These are phyloP conservation scores for Thraustochytrium sp. DNA, from an alignment of 352 stramenopile genomes.

Conservation along the genomic window DNA sequence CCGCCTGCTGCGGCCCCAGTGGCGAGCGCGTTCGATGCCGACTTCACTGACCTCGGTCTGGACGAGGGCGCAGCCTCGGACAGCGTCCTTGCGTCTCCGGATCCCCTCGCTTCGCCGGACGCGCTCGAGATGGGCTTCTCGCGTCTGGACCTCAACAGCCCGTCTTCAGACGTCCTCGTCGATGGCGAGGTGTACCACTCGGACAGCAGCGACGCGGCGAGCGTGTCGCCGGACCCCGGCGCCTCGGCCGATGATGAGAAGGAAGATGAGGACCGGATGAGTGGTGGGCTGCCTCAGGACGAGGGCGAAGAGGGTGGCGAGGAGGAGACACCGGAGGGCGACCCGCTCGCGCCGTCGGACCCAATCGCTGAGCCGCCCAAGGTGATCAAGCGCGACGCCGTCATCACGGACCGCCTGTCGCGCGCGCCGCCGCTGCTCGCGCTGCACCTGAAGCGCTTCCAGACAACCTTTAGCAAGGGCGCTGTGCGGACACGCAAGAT, in stretches of 20 bases:
- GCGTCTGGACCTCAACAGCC: too few relatives aligned
- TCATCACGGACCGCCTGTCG: not conserved
- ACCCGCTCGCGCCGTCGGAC: not conserved
- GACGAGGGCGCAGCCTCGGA: too few relatives aligned
- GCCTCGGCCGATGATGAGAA: too few relatives aligned
- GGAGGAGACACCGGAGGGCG: not conserved
- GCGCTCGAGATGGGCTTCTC: too few relatives aligned
- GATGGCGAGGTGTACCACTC: too few relatives aligned
- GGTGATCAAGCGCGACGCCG: slow-evolving; percentile 6
- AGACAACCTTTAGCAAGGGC: not conserved
- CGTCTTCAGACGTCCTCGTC: too few relatives aligned
- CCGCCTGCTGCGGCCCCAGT: not conserved
- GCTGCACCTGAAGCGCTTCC: slow-evolving; percentile 23
- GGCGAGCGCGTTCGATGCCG: too few relatives aligned
- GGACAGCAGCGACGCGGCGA: too few relatives aligned
- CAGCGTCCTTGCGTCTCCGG: too few relatives aligned
- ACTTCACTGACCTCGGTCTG: too few relatives aligned
- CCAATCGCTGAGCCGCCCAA: not conserved
- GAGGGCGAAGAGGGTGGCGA: not conserved
- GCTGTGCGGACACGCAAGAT: not conserved
- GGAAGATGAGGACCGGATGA: not conserved
- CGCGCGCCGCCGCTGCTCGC: not conserved
- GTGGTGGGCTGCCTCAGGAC: not conserved
- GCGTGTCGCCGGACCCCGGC: too few relatives aligned
- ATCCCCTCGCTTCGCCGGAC: too few relatives aligned